Base-by-base conservation (phyloP, 1,284 basidiomycete genomes). In the Cronartium ribicola region DNA sequence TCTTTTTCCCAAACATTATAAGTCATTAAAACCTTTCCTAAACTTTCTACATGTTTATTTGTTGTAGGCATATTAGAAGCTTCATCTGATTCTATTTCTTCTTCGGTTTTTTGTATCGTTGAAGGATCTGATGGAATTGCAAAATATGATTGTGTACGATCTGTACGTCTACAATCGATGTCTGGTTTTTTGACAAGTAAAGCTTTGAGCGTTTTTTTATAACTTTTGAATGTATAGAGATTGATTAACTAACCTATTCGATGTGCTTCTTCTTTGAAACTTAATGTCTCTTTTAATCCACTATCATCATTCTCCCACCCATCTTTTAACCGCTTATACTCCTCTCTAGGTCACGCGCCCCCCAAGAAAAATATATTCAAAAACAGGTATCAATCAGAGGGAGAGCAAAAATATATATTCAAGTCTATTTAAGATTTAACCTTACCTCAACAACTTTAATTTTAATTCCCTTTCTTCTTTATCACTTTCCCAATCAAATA, bases 91-190 rank as follows among this genome's bases (percentile, higher is more conserved):
- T 48, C 41, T 55, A 43, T 8, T 41, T 86, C 84, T 66, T 85
- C 84, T 29, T 77, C 75, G 79, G 67, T 39, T 43, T 72, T 60
- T 17, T 51, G 14, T 51, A 20, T 13, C 48, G 48, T 17, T 4
- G 48, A 51, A 20, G 76, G 66, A 43, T 60, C 59, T 0, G 68
- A 64, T 40, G 73, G 63, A 17, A 76, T 74, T 0, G 88, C 85
- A 79, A 96, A 98, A 66, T 96, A 84, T 0, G 91, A 87, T 76
- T 97, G 93, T 17, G 86, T 90, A 17, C 95, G 87, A 81, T 99
- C 96, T n/a, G 96, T 98, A 13, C 96, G 87, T 67, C 95, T 88
- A 79, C 95, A 98, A 80, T 98, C 96, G 66, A 98, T 94, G 79
- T 96, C 81, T 94, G 90, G 85, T 64, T n/a, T n/a, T n/a, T n/a